These are phyloP conservation scores for Amaranthus hypochondriacus DNA, from an alignment of 148 eudicot genomes.

Conservation along the genomic window DNA sequence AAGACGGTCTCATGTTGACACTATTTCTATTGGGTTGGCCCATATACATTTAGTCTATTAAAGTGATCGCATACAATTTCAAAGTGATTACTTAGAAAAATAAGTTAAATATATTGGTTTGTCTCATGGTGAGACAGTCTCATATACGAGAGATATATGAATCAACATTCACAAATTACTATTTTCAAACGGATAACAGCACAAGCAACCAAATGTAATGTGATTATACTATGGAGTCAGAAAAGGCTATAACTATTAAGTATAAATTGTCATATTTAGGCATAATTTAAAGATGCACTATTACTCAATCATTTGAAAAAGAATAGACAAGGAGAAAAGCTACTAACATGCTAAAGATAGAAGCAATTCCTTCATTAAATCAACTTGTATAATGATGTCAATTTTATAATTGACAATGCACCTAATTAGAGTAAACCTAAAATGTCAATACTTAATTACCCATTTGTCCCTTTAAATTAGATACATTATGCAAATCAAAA, in stretches of 20 bases:
- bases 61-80: too few relatives aligned
- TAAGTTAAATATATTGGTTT: too few relatives aligned
- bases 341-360: constrained; percentile 12
- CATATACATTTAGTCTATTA: too few relatives aligned
- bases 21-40: too few relatives aligned
- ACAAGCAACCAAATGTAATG: constrained; percentile 1
- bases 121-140: too few relatives aligned
- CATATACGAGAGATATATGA: background rate
- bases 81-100: too few relatives aligned
- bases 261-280: background rate
- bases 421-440: background rate
- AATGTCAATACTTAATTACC: too few relatives aligned
- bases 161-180: background rate
- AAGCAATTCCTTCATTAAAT: constrained; percentile 11
- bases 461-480: too few relatives aligned
- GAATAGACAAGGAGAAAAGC: background rate
- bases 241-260: background rate
- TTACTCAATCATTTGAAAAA: constrained; percentile 3
- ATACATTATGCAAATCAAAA: too few relatives aligned
- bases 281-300: background rate
- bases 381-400: background rate
- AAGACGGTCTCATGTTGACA: too few relatives aligned
- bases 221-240: background rate
- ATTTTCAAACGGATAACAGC: background rate
- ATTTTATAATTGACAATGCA: constrained; percentile 6